Evolutionary conservation across 2,329 filamentous ascomycete species (phyloP).

Genomic region (Phaeosphaeria sp.): DNA sequence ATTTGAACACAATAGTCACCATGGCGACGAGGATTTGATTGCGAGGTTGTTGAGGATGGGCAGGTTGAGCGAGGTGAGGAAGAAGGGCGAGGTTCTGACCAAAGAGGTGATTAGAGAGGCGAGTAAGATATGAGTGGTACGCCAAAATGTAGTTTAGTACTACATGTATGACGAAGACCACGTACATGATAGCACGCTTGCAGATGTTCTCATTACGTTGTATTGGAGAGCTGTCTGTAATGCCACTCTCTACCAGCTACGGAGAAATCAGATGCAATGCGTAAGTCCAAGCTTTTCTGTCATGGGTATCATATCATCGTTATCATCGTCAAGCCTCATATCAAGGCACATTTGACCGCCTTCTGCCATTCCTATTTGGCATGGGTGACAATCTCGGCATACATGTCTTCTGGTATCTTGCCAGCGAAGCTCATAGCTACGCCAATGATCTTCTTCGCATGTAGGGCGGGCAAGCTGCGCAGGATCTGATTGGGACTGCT

Average conservation of each 20-base stretch:
- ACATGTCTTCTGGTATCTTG: constrained; percentile 89
- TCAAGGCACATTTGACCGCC: not conserved
- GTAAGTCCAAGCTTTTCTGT: not conserved
- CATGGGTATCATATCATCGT: constrained; percentile 1
- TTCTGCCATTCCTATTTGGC: constrained; percentile 64
- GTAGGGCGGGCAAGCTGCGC: constrained; percentile 83
- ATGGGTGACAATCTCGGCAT: constrained; percentile 86
- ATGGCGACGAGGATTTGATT: constrained; percentile 73
- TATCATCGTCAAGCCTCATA: not conserved
- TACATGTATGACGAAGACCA: no score
- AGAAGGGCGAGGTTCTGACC: constrained; percentile 60
- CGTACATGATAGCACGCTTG: no score
- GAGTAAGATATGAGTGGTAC: constrained; percentile 53
- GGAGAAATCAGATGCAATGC: not conserved
- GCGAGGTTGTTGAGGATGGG: constrained; percentile 62
- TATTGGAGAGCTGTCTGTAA: not conserved
- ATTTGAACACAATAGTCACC: constrained; percentile 74
- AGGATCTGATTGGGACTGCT: constrained; percentile 82
- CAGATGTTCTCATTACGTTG: not conserved
- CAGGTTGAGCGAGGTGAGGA: constrained; percentile 59
- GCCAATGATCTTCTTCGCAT: constrained; percentile 82
- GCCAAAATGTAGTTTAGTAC: no score
- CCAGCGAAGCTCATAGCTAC: constrained; percentile 85
- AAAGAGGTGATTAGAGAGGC: constrained; percentile 59
- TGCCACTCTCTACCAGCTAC: not conserved